phyloP scores from a whole-genome alignment of 2,329 filamentous ascomycete species.

The Tolypocladium nubicola region DNA sequence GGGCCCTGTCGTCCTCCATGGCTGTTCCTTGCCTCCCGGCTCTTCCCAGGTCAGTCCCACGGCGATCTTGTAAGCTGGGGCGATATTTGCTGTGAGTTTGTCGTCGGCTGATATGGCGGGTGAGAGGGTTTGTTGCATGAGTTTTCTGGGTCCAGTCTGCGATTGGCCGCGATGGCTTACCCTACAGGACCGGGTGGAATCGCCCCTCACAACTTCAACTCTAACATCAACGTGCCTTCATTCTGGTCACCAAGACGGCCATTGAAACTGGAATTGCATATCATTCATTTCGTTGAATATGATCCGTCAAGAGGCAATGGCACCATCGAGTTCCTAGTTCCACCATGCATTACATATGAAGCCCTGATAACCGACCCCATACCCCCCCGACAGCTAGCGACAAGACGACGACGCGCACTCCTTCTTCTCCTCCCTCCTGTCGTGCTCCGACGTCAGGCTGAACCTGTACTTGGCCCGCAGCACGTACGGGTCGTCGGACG shows the following conservation, averaged over 20 bases:
- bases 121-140: background rate
- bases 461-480: constrained; percentile 52
- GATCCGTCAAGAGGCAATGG: too few species aligned
- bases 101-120: background rate
- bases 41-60: background rate
- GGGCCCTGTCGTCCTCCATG: constrained; percentile 70
- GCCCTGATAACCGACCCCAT: background rate
- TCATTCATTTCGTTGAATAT: background rate
- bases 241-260: too few species aligned
- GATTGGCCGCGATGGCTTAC: background rate
- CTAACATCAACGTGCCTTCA: background rate
- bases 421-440: background rate
- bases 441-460: constrained; percentile 26
- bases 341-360: background rate
- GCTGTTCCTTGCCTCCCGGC: background rate
- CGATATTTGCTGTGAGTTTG: background rate
- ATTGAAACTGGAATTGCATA: background rate
- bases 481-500: constrained; percentile 50
- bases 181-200: background rate
- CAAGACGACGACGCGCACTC: background rate
- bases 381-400: background rate
- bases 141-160: background rate
- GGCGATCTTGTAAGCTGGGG: too few species aligned
- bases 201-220: background rate
- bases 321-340: background rate